These are phyloP conservation scores for Xylaria sp. DNA, from an alignment of 2,329 filamentous ascomycete genomes.

Conservation along the genomic window DNA sequence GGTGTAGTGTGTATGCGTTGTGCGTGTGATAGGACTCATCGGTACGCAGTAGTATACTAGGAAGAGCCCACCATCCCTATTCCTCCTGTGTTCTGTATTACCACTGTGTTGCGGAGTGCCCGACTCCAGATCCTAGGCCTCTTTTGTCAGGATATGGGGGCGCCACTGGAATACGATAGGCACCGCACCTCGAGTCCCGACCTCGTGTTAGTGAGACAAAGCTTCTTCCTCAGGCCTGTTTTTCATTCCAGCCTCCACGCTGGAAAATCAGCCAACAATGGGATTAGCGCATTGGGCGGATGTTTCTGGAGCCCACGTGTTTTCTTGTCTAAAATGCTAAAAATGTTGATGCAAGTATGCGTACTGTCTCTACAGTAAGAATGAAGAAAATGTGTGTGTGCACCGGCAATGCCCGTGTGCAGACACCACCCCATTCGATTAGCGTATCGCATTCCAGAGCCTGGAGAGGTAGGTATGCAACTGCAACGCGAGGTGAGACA, in stretches of 20 bases:
- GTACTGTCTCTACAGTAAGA: neutral
- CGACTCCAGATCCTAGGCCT: constrained; percentile 23
- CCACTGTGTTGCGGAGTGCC: constrained; percentile 30
- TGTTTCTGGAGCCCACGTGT: neutral
- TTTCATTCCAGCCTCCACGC: constrained; percentile 1
- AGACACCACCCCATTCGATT: neutral
- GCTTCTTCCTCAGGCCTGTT: neutral
- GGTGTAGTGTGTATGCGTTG: neutral
- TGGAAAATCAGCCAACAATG: neutral
- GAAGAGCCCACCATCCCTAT: constrained; percentile 5
- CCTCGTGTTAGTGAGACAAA: constrained; percentile 15
- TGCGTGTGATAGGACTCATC: constrained; percentile 6
- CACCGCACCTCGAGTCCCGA: neutral
- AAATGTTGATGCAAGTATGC: neutral
- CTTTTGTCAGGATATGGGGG: neutral
- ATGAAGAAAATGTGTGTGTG: neutral
- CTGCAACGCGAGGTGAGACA: constrained; percentile 1
- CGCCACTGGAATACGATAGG: neutral
- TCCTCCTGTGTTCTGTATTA: neutral
- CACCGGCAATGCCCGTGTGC: constrained; percentile 2
- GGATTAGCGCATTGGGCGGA: neutral
- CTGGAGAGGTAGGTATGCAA: neutral
- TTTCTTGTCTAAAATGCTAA: neutral
- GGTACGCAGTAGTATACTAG: neutral
- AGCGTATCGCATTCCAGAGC: constrained; percentile 16